These are phyloP conservation scores for Echium plantagineum DNA, from an alignment of 257 asterid species.

Conservation along the genomic window DNA sequence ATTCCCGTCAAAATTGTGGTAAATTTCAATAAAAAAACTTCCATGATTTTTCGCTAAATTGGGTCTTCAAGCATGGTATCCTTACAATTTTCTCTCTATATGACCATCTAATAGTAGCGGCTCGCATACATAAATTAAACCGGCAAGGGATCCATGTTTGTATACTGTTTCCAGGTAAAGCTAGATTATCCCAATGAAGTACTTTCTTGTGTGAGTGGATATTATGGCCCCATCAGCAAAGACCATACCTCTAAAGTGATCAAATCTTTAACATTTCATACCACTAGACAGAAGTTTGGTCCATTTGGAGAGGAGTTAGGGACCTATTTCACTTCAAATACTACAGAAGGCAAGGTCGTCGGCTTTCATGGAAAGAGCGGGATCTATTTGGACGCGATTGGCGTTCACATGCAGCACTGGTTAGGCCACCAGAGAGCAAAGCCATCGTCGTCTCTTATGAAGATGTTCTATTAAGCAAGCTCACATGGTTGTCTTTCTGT, in stretches of 20 bases:
- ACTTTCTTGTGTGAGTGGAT: slow-evolving; percentile 59
- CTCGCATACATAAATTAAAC: too few relatives aligned
- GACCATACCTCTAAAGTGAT: slow-evolving; percentile 40
- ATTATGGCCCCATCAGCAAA: slow-evolving; percentile 33
- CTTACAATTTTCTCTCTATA: too few relatives aligned
- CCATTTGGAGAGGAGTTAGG: slow-evolving; percentile 69
- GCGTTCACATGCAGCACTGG: slow-evolving; percentile 93
- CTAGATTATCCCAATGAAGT: slow-evolving; percentile 67
- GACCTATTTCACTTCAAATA: slow-evolving; percentile 50
- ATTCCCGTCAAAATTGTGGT: too few relatives aligned
- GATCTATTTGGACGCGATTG: slow-evolving; percentile 65
- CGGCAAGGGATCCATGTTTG: neutral
- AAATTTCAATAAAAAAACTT: too few relatives aligned
- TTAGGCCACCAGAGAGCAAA: slow-evolving; percentile 48
- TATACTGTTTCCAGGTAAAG: slow-evolving; percentile 36
- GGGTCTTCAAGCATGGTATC: too few relatives aligned
- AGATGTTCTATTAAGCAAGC: slow-evolving; percentile 27
- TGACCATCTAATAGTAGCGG: too few relatives aligned
- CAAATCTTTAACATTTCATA: slow-evolving; percentile 52
- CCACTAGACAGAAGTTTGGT: slow-evolving; percentile 45
- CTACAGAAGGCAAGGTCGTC: slow-evolving; percentile 70
- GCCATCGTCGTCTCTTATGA: slow-evolving; percentile 29
- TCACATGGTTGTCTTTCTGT: neutral
- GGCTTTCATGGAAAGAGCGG: slow-evolving; percentile 84
- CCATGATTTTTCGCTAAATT: too few relatives aligned